Percentiles rank a stretch among this genome's conserved stretches.
Evolutionary conservation across 75 land plant genomes (phyloP).

Genomic region (Adiantum capillusveneris): DNA sequence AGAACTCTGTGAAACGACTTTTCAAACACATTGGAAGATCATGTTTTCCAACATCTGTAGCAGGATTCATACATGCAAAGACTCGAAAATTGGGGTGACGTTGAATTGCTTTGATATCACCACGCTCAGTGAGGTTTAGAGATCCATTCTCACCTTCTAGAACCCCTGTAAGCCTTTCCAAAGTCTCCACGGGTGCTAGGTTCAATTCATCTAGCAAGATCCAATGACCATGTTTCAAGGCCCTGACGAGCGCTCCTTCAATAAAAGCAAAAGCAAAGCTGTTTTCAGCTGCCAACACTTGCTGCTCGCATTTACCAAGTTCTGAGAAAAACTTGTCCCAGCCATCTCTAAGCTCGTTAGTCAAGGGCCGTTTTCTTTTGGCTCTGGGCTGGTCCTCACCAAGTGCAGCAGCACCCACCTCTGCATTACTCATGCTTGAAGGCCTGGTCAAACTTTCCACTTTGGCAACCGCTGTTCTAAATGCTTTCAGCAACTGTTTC

Average conservation of each 20-base stretch:
- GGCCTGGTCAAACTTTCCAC: slow-evolving; percentile 20
- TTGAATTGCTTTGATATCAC: slow-evolving; percentile 53
- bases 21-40: slow-evolving; percentile 66
- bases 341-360: slow-evolving; percentile 19
- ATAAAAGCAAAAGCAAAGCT: slow-evolving; percentile 81
- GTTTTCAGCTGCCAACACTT: slow-evolving; percentile 46
- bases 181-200: slow-evolving; percentile 84
- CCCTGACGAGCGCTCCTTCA: slow-evolving; percentile 91
- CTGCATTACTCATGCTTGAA: too few relatives aligned
- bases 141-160: slow-evolving; percentile 77
- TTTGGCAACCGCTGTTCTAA: slow-evolving; percentile 34
- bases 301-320: slow-evolving; percentile 39
- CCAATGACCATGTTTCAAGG: slow-evolving; percentile 84
- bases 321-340: slow-evolving; percentile 64
- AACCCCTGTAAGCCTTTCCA: slow-evolving; percentile 84
- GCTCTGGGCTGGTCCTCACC: not conserved
- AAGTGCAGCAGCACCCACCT: not conserved
- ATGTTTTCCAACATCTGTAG: slow-evolving; percentile 92
- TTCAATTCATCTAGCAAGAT: slow-evolving; percentile 94
- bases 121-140: slow-evolving; percentile 84
- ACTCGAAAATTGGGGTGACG: slow-evolving; percentile 86
- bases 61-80: slow-evolving; percentile 99
- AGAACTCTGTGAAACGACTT: slow-evolving; percentile 86
- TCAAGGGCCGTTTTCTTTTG: slow-evolving; percentile 66
- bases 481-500: slow-evolving; percentile 42